Evolutionary conservation across 2,329 filamentous ascomycete genomes (phyloP), one percentile per base, ranked within the genome.

Genomic region (Aspergillus sp.): DNA sequence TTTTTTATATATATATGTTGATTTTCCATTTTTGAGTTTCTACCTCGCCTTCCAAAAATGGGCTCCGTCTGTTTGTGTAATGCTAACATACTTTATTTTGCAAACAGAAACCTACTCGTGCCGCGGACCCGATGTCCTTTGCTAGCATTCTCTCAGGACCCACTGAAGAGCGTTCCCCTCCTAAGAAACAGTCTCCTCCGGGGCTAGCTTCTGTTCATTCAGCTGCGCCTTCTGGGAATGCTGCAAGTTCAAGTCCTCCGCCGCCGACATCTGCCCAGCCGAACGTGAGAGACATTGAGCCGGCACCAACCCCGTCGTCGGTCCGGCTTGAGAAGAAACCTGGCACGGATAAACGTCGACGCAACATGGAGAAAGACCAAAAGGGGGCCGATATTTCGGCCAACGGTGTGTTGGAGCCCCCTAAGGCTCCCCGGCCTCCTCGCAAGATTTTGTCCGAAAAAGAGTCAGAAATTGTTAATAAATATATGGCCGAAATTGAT

Each of bases 41-140:
- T 30, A 26, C 18, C 22, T 44, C 8, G 13, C 43, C 8, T 22
- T 5, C 12, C 8, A 24, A 18, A 34, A 9, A 42, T 5, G 30
- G 15, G 32, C 7, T 15, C 9, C 41, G 24, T 24, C 22, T 18
- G 30, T 38, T 15, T 47, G 36, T 36, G 2, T 34, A 20, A 42
- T 55, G 15, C 18, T 45, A 30, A 53, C 44, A 20, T 42, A n/a
- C 5, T 38, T 52, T 32, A 42, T 47, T 57, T 56, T 7, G 53
- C 42, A 48, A 63, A 36, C 72, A 92, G 84, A 89, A 89, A 49
- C 85, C 89, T 1, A 86, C 85, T 64, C 87, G 92, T 72, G 82
- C 88, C 41, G 88, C 89, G 57, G 90, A 96, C 71, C 89, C 93
- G 53, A 97, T 97, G 93, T 95, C 93, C 5, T 95, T 98, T 70